Evolutionary conservation across 2,329 filamentous ascomycete genomes (phyloP), one percentile per base, ranked within the genome.

Genomic region (Helotiales sp.): DNA sequence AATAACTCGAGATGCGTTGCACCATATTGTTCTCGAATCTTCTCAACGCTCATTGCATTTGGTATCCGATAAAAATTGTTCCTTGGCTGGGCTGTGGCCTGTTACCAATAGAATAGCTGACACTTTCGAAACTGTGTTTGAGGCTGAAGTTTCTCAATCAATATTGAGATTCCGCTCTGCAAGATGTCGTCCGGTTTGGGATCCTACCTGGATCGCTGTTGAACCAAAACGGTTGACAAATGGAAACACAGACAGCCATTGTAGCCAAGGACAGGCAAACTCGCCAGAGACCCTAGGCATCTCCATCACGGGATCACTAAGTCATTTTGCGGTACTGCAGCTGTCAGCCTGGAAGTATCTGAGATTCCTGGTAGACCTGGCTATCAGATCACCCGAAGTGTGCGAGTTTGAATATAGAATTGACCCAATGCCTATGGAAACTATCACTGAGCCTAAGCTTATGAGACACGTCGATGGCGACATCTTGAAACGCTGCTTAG

Each of bases 331-430:
- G 1, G 74, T 93, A 13, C 74, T 98, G 0, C 76, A 79, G 9
- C 67, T 81, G 17, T 73, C 81, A 2, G 81, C 87, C 7, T 89
- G 88, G 83, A 79, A 80, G 6, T 77, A 96, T 3, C 77, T 98
- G 5, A 81, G 81, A 57, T 85, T 93, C 61, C 70, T 97, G 1
- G 87, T 96, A 67, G 87, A 88, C 58, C 70, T 96, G 48, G 85
- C 83, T 27, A 71, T 79, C 47, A 71, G 73, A 25, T 81, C 79
- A 25, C 67, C 71, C 6, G 63, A 69, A 3, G 71, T 85, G 12
- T 84, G 78, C 57, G 80, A 82, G 2, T 83, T 82, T 59, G 71
- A 71, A 2, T 71, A 72, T 25, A 72, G 70, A 54, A 57, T 65
- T 25, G 58, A 62, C 13, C 24, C 57, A 25, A 29, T 63, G 17